Conservation (phyloP, 192 early-diverging fungal genomes). For the Entomortierella parvispora region DNA sequence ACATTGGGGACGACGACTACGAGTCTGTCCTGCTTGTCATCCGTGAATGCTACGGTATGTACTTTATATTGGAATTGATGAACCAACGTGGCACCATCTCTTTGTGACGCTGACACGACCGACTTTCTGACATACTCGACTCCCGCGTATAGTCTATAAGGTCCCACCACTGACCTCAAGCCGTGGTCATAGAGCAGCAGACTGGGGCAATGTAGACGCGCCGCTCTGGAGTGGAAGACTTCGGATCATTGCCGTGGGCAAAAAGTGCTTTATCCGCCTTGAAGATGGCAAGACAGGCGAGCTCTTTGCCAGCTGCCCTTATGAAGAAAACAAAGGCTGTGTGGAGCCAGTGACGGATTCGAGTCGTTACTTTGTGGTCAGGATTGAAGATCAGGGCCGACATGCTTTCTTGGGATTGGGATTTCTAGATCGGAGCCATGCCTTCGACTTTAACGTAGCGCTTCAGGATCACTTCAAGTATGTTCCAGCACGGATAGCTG, state of each 20-base stretch:
- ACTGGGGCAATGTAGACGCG: conserved; percentile 82
- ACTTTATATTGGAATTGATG: neutral
- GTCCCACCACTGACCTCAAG: conserved; percentile 77
- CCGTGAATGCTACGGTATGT: conserved; percentile 75
- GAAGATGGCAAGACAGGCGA: conserved; percentile 80
- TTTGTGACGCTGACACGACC: neutral
- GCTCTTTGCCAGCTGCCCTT: conserved; percentile 82
- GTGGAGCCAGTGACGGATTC: conserved; percentile 88
- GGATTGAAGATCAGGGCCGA: conserved; percentile 75
- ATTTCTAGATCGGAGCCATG: conserved; percentile 80
- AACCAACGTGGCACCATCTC: neutral
- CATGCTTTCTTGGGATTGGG: conserved; percentile 90
- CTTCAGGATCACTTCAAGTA: conserved; percentile 85
- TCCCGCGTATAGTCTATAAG: conserved; percentile 59
- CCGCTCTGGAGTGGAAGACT: conserved; percentile 85
- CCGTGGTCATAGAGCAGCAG: conserved; percentile 65
- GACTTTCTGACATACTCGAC: neutral
- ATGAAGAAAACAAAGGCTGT: conserved; percentile 71
- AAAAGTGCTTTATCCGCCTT: conserved; percentile 75
- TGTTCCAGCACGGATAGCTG: conserved; percentile 1
- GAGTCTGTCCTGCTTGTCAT: conserved; percentile 85
- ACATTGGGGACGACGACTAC: conserved; percentile 68
- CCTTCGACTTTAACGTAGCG: conserved; percentile 93
- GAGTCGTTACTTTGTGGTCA: conserved; percentile 88
- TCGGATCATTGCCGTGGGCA: conserved; percentile 72